Conservation (phyloP, 768 basidiomycete genomes). For the Leucocoprinus sp. region DNA sequence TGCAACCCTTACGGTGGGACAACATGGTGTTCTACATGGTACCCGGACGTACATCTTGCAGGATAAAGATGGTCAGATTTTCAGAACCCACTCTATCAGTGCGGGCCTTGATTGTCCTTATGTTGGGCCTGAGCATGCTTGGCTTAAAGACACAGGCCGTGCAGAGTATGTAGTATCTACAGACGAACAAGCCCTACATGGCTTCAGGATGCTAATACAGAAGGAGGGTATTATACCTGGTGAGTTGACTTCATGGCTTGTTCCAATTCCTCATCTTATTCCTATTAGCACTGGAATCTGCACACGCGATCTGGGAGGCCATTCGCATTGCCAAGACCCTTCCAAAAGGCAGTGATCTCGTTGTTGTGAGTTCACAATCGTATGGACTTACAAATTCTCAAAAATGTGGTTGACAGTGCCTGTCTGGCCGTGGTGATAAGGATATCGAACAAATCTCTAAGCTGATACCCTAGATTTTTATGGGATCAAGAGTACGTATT, state of each 20-base stretch:
- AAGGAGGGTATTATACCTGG: conserved; percentile 96
- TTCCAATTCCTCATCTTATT: conserved; percentile 4
- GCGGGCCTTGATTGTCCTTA: conserved; percentile 96
- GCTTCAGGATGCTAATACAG: conserved; percentile 88
- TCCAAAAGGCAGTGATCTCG: conserved; percentile 78
- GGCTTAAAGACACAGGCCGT: conserved; percentile 92
- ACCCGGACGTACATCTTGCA: conserved; percentile 95
- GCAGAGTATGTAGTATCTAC: conserved; percentile 92
- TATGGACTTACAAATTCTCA: not conserved
- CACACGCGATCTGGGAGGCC: conserved; percentile 94
- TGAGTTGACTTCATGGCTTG: conserved; percentile 22
- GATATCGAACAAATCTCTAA: conserved; percentile 97
- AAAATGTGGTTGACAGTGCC: conserved; percentile 45
- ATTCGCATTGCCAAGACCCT: conserved; percentile 78
- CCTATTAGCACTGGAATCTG: conserved; percentile 76
- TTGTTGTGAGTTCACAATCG: conserved; percentile 59
- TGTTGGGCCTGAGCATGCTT: conserved; percentile 97
- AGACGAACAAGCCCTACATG: conserved; percentile 88
- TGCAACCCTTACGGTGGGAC: conserved; percentile 86
- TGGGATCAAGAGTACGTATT: no score
- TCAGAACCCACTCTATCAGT: conserved; percentile 95
- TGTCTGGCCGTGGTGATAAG: conserved; percentile 95
- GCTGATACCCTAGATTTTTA: conserved; percentile 93
- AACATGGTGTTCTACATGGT: conserved; percentile 92
- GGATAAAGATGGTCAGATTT: conserved; percentile 82